Evolutionary conservation across 345 rosid genomes (phyloP).

Genomic region (Hevea brasiliensis): DNA sequence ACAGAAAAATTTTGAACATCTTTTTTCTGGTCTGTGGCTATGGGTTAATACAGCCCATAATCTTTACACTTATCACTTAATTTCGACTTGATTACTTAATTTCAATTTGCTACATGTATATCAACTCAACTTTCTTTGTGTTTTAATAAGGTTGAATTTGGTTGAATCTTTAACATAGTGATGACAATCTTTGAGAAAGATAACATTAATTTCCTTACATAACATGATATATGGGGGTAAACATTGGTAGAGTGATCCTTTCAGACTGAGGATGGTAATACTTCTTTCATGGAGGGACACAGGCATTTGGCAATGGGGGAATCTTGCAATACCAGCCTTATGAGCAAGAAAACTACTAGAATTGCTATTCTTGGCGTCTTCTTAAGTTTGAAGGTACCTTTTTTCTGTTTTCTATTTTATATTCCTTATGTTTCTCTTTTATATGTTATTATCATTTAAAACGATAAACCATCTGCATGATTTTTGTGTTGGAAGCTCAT

Average conservation of each 20-base stretch:
- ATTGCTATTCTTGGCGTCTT: conserved; percentile 78
- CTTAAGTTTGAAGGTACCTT: conserved; percentile 47
- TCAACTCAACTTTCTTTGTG: neutral
- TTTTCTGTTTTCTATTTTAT: conserved; percentile 11
- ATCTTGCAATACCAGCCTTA: conserved; percentile 44
- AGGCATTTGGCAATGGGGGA: conserved; percentile 34
- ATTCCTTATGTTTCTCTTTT: neutral
- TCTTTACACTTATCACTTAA: neutral
- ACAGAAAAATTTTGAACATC: neutral
- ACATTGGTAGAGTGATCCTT: conserved; percentile 11
- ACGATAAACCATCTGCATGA: neutral
- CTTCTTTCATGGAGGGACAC: conserved; percentile 36
- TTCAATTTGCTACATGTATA: neutral
- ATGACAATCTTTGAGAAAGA: too few relatives aligned
- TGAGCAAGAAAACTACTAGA: conserved; percentile 64
- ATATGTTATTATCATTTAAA: neutral
- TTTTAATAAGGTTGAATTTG: neutral
- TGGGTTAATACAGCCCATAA: neutral
- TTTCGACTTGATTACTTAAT: neutral
- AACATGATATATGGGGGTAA: neutral
- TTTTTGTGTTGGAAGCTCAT: neutral
- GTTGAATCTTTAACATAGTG: neutral
- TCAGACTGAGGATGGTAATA: conserved; percentile 41
- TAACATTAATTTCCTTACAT: too few relatives aligned
- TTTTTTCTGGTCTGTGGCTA: neutral